Conservation (phyloP, 768 basidiomycete genomes). For the Neoboletus brunneissimus region DNA sequence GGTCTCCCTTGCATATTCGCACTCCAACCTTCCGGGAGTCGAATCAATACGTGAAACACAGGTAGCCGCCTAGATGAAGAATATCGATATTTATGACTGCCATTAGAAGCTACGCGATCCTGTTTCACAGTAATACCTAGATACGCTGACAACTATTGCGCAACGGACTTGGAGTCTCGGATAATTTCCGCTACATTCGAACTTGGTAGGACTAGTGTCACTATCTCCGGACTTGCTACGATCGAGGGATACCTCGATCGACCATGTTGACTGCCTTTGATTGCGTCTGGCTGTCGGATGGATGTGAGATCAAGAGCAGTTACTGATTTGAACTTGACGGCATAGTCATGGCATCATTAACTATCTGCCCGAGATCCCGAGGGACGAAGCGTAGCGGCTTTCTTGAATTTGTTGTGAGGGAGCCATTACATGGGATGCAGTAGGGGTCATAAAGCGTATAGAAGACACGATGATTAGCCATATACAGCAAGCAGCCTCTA, state of each 20-base stretch:
- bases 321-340: background rate
- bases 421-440: slow-evolving; percentile 24
- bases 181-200: background rate
- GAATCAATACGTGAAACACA: slow-evolving; percentile 14
- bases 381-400: slow-evolving; percentile 1
- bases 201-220: too few species aligned
- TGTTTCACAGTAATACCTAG: slow-evolving; percentile 2
- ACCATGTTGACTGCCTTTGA: background rate
- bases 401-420: slow-evolving; percentile 9
- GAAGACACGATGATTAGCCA: slow-evolving; percentile 11
- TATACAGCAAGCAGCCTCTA: slow-evolving; percentile 6
- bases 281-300: background rate
- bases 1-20: slow-evolving; percentile 12
- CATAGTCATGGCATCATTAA: background rate
- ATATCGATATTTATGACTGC: slow-evolving; percentile 25
- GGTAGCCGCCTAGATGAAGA: slow-evolving; percentile 16
- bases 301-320: background rate
- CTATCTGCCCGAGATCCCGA: background rate
- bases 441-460: slow-evolving; percentile 12
- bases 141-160: background rate
- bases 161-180: background rate
- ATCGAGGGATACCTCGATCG: background rate
- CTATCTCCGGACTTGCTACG: background rate
- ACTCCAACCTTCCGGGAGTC: background rate
- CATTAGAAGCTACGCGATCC: slow-evolving; percentile 1